Evolutionary conservation across 2,329 filamentous ascomycete genomes (phyloP).

Genomic region (Colletotrichum agaves): DNA sequence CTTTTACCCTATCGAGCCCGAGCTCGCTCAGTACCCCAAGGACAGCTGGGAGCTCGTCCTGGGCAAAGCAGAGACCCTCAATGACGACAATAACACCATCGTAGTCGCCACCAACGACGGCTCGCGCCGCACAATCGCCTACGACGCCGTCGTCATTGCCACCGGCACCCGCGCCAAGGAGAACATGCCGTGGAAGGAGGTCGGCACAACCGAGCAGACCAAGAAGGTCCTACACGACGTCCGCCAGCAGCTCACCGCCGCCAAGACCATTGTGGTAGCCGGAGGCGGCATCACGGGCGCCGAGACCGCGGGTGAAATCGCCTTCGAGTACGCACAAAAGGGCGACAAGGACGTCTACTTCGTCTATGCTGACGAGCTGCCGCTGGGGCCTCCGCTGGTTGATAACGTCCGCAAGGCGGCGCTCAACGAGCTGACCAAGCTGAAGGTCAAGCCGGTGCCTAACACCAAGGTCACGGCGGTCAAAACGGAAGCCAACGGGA

Average conservation of each 20-base stretch:
- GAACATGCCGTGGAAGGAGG: slow-evolving; percentile 61
- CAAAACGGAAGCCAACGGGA: slow-evolving; percentile 41
- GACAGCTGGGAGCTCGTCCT: slow-evolving; percentile 61
- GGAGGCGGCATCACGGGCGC: slow-evolving; percentile 63
- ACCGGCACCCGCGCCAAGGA: slow-evolving; percentile 59
- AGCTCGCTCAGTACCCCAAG: slow-evolving; percentile 57
- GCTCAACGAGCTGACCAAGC: slow-evolving; percentile 52
- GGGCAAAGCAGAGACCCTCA: slow-evolving; percentile 54
- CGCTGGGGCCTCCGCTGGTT: slow-evolving; percentile 47
- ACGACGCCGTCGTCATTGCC: slow-evolving; percentile 64
- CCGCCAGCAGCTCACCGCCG: slow-evolving; percentile 51
- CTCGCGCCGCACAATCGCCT: slow-evolving; percentile 48
- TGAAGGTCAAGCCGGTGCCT: slow-evolving; percentile 55
- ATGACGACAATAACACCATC: slow-evolving; percentile 49
- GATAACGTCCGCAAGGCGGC: slow-evolving; percentile 53
- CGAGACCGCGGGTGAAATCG: slow-evolving; percentile 64
- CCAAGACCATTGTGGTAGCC: slow-evolving; percentile 61
- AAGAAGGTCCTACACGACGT: slow-evolving; percentile 50
- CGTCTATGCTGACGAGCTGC: slow-evolving; percentile 51
- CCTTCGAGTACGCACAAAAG: slow-evolving; percentile 54
- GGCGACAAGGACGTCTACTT: slow-evolving; percentile 60
- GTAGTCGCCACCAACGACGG: slow-evolving; percentile 48
- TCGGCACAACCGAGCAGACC: slow-evolving; percentile 55
- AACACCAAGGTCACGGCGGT: slow-evolving; percentile 50
- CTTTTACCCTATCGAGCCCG: slow-evolving; percentile 56